Evolutionary conservation across 306 rosid genomes (phyloP), one percentile per base, ranked within the genome.

Genomic region (Heteromeles arbutifolia): DNA sequence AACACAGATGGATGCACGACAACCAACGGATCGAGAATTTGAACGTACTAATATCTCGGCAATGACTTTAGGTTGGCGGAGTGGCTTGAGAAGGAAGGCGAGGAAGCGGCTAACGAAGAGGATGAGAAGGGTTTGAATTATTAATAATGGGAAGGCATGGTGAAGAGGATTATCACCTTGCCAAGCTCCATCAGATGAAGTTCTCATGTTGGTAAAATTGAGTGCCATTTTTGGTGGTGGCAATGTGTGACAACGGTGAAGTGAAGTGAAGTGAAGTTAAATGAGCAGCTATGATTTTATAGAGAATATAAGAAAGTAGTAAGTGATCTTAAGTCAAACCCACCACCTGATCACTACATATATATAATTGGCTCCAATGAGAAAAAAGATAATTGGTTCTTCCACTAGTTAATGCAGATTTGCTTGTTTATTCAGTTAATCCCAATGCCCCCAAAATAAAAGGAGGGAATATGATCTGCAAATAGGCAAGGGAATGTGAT

Each of bases 51-150:
- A 67, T 3, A 93, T 93, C 44, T 93, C 96, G 0, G 97, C 98
- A 0, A 93, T 88, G 79, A 91, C 98, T 84, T 89, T 93, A 26
- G 97, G 98, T 57, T 93, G 97, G 9, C 97, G 92, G 68, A 93
- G 90, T 15, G 97, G 96, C 72, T 93, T 93, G 85, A 91, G 78
- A 65, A 89, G 78, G 66, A 91, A 74, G 14, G 91, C 79, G 14
- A 93, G 90, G 86, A 78, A 61, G 74, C 93, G 96, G 45, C 82
- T 74, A 6, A 91, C 66, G 34, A 69, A 2, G 56, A 93, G 84
- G 69, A 93, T 74, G 1, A 89, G 44, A 52, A 69, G 78, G 70
- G 75, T 85, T 66, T 93, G 98, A 52, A 86, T 31, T 4, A 88
- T 91, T 2, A 93, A 83, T 6, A 93, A 89, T 14, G 98, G 97